Evolutionary conservation across 768 basidiomycete genomes (phyloP).

Genomic region (Tulasnella sp.): DNA sequence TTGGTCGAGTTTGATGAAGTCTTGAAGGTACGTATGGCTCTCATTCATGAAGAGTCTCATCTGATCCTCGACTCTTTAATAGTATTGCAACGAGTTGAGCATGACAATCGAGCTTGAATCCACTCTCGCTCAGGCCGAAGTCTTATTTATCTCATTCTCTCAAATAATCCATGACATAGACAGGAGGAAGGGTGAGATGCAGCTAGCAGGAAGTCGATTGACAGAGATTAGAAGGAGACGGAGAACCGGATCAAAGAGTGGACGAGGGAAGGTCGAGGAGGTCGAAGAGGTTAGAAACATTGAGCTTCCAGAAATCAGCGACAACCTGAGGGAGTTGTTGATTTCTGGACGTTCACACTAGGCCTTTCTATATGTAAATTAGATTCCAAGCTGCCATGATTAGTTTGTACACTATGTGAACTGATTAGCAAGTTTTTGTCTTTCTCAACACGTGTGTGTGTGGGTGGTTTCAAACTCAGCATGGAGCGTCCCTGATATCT

Average conservation of each 20-base stretch:
- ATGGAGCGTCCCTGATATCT: too few species aligned
- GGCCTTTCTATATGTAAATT: too few species aligned
- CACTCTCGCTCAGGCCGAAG: conserved; percentile 92
- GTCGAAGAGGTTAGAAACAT: conserved; percentile 1
- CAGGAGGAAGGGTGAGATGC: conserved; percentile 48
- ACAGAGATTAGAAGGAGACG: background rate
- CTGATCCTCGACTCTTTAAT: conserved; percentile 11
- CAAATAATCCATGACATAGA: conserved; percentile 84
- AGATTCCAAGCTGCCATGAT: too few species aligned
- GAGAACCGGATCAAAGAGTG: background rate
- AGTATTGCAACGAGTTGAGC: conserved; percentile 90
- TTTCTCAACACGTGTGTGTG: too few species aligned
- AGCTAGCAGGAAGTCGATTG: background rate
- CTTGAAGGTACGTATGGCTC: conserved; percentile 38
- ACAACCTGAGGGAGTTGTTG: conserved; percentile 15
- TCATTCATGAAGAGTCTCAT: background rate
- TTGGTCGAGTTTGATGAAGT: conserved; percentile 89
- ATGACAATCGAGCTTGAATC: conserved; percentile 96
- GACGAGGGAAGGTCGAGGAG: background rate
- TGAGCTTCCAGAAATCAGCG: conserved; percentile 10
- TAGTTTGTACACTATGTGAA: too few species aligned
- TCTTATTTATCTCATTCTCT: conserved; percentile 84
- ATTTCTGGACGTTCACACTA: background rate
- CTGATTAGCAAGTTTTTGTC: too few species aligned
- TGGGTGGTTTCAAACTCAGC: too few species aligned